A percentile compares a stretch with the other conserved stretches of the same genome.
phyloP scores from a whole-genome alignment of 345 rosid species.

The Eucalyptus shirleyi region DNA sequence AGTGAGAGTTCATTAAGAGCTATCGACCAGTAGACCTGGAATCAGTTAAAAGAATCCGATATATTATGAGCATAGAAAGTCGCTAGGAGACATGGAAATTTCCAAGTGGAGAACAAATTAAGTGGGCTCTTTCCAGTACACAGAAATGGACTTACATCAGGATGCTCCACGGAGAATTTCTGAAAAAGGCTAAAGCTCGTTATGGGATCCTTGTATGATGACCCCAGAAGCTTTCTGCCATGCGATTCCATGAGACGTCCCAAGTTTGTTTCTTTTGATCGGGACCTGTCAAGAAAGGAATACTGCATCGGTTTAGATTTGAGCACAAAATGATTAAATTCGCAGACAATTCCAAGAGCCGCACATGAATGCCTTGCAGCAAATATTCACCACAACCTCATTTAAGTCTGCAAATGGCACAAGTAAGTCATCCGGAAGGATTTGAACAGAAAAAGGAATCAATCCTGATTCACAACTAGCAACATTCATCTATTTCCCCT shows the following conservation, averaged over 20 bases:
- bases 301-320: neutral
- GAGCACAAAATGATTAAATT: neutral
- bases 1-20: constrained; percentile 57
- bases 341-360: neutral
- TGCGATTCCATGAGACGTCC: constrained; percentile 64
- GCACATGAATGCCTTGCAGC: neutral
- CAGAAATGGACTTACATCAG: constrained; percentile 29
- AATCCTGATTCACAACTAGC: neutral
- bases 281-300: constrained; percentile 14
- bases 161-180: constrained; percentile 48
- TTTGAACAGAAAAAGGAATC: neutral
- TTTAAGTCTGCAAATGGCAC: neutral
- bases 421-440: neutral
- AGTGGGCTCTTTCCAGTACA: neutral
- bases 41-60: neutral
- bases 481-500: neutral
- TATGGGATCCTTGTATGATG: constrained; percentile 61
- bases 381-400: neutral
- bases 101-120: neutral
- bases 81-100: neutral
- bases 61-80: neutral
- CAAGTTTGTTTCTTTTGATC: constrained; percentile 48
- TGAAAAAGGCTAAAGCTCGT: constrained; percentile 53
- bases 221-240: constrained; percentile 57
- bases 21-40: constrained; percentile 67